Evolutionary conservation across 2,329 filamentous ascomycete genomes (phyloP), one percentile per base, ranked within the genome.

Genomic region (Eutypella sp.): DNA sequence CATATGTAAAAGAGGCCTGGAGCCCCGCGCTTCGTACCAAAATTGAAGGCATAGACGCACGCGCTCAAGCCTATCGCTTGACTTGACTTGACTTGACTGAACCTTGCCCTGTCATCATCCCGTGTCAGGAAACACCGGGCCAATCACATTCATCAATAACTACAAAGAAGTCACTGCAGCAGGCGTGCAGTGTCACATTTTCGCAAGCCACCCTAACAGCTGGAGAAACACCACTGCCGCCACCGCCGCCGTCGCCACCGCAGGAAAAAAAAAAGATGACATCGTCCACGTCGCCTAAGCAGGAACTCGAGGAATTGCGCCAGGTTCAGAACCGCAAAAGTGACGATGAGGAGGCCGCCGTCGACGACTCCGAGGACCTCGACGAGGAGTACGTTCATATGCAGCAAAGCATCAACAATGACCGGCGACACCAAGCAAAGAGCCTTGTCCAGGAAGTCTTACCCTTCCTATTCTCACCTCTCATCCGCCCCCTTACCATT

Each of bases 401-500:
- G 23, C 67, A 72, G 51, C 67, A 70, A 54, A 69, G 57, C 37
- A 59, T 68, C 47, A 69, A 64, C 49, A 63, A 67, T 41, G 61
- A 66, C 51, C 66, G 70, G 42, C 67, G 69, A 38, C 63, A 47
- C 11, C 51, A 61, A 25, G 57, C 55, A 47, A 61, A 60, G 47
- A 40, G 37, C 39, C 37, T 52, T 53, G 62, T 72, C 27, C 66
- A 74, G 47, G 69, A 74, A 49, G 55, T 74, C 31, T 60, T 76
- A 40, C 74, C 71, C 9, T 82, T 84, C 57, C 73, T 79, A 42
- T 79, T 89, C 57, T 79, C 87, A 58, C 82, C 89, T 22, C 85
- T 87, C 57, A 78, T 87, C n/a, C 81, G 87, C 43, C 79, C 86
- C 23, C 75, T 96, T 42, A 87, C 80, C 34, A 66, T 78, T 40